Evolutionary conservation across 345 rosid genomes (phyloP), one percentile per base, ranked within the genome.

Genomic region (Acer yangbiense): DNA sequence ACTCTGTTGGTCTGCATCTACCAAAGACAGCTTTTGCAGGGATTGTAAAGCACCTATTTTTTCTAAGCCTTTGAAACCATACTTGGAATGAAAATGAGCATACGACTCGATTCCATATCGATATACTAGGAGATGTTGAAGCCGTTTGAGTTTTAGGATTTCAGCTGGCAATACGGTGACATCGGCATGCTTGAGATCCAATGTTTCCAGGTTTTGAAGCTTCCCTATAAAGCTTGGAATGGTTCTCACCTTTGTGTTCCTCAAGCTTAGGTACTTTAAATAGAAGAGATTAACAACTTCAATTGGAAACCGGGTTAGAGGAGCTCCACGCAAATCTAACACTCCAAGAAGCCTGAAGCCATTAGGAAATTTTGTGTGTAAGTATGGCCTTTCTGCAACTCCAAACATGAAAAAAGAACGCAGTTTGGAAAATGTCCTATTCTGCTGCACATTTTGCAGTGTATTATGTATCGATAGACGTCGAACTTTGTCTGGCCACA

Each of bases 111-210:
- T 61, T 62, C 82, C 82, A 17, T 83, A 88, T 2, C 83, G 80
- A 41, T 85, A 88, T 2, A 84, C 83, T 1, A 84, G 71, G 1
- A 85, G 75, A 70, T 88, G 84, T 10, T 86, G 82, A 14, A 88
- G 87, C 16, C 72, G 68, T 55, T 74, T 71, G 14, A 88, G 87
- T 80, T 82, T 83, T 43, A 79, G 52, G n/a, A 88, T 74, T 73
- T 82, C 84, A 23, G 67, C 74, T 0, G 88, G 90, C 75, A 88
- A 68, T 54, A 68, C 72, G 0, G 84, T 77, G 63, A 85, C 84
- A 48, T 74, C 43, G 35, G 88, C 65, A n/a, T 85, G 86, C 25
- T 85, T 88, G 64, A 88, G 85, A 66, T 88, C 88, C 54, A 88
- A 65, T 1, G 87, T 88, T 77, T 85, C 88, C 6, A 88, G 77